These are phyloP conservation scores for Auricularia sp. DNA, from an alignment of 768 basidiomycete genomes.

Conservation along the genomic window DNA sequence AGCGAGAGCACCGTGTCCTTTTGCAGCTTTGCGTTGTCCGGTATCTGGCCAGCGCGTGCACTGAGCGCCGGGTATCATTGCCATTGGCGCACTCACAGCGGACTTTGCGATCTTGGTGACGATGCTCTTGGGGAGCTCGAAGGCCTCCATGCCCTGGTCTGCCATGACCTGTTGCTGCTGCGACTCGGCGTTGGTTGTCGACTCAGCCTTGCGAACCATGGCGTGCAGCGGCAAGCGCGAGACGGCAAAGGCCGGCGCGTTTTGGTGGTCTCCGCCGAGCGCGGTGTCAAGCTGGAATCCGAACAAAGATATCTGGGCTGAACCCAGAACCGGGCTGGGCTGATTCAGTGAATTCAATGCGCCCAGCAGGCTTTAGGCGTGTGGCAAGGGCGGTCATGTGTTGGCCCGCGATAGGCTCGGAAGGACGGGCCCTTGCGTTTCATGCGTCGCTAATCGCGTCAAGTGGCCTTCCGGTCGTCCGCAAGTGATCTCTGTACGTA, in stretches of 20 bases:
- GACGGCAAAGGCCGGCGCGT: too few species aligned
- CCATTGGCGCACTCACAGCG: constrained; percentile 40
- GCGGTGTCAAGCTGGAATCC: too few species aligned
- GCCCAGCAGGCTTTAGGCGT: too few species aligned
- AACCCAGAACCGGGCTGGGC: too few species aligned
- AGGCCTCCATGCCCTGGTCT: constrained; percentile 70
- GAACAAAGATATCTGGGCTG: too few species aligned
- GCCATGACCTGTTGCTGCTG: neutral
- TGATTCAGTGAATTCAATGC: too few species aligned
- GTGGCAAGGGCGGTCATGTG: too few species aligned
- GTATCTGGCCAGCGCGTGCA: constrained; percentile 44
- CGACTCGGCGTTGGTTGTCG: neutral
- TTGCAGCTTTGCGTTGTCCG: constrained; percentile 76
- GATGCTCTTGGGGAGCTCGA: constrained; percentile 74
- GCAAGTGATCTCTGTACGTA: neutral
- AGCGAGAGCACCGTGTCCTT: constrained; percentile 83
- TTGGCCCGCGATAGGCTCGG: too few species aligned
- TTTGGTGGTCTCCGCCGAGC: too few species aligned
- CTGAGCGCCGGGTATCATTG: neutral
- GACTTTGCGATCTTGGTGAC: constrained; percentile 81
- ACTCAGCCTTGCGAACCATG: neutral
- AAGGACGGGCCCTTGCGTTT: neutral
- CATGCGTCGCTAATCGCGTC: neutral
- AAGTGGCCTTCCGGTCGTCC: neutral
- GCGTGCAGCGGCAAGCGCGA: neutral